Conservation (phyloP, 2,329 filamentous ascomycete species). For the Fusarium sp. region DNA sequence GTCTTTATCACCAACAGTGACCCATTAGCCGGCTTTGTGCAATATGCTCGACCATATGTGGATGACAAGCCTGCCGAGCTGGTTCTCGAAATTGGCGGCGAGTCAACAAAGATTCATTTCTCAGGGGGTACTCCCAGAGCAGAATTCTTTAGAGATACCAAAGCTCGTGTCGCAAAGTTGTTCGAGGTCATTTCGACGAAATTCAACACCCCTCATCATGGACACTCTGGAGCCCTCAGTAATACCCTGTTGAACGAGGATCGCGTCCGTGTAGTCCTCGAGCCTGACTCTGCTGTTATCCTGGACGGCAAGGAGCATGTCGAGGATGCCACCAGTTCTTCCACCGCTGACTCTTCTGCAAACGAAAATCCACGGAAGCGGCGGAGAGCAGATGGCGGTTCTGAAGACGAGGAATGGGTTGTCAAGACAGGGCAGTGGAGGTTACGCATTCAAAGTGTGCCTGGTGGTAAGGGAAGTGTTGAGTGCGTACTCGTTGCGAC, state of each 20-base stretch:
- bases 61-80: constrained; percentile 82
- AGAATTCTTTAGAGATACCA: constrained; percentile 81
- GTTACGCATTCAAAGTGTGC: constrained; percentile 72
- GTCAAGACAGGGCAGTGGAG: constrained; percentile 81
- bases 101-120: constrained; percentile 72
- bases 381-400: constrained; percentile 57
- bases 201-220: constrained; percentile 76
- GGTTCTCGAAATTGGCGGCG: constrained; percentile 83
- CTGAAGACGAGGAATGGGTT: constrained; percentile 68
- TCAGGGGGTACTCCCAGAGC: constrained; percentile 62
- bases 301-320: constrained; percentile 70
- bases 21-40: constrained; percentile 69
- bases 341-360: constrained; percentile 47
- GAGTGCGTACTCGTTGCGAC: constrained; percentile 83
- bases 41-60: constrained; percentile 88
- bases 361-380: constrained; percentile 61
- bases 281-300: constrained; percentile 69
- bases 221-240: constrained; percentile 76
- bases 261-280: constrained; percentile 75
- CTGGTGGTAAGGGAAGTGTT: constrained; percentile 65
- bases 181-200: constrained; percentile 88
- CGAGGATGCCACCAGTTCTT: constrained; percentile 47
- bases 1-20: constrained; percentile 63
- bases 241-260: constrained; percentile 80
- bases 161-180: constrained; percentile 78